Evolutionary conservation across 2,329 filamentous ascomycete genomes (phyloP).

Genomic region (Periconia sp.): DNA sequence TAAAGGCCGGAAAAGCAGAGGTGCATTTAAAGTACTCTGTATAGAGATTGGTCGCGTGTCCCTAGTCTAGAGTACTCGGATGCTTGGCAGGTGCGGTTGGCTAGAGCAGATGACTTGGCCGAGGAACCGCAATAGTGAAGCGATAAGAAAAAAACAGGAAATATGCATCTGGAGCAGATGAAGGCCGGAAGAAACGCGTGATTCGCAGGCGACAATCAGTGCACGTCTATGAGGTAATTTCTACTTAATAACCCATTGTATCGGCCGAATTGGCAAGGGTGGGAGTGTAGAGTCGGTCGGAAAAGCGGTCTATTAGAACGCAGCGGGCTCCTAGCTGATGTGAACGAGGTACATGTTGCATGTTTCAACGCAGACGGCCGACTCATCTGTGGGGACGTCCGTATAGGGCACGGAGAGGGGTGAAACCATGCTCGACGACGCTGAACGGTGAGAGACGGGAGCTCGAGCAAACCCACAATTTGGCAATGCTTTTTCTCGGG

Average conservation of each 20-base stretch:
- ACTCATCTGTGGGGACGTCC: slow-evolving; percentile 2
- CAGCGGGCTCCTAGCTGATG: neutral
- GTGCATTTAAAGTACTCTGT: slow-evolving; percentile 7
- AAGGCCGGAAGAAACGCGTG: neutral
- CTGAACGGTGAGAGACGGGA: slow-evolving; percentile 20
- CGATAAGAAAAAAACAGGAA: too few relatives aligned
- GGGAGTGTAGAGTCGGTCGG: too few relatives aligned
- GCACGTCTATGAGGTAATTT: neutral
- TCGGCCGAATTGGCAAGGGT: too few relatives aligned
- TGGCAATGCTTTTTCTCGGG: slow-evolving; percentile 23
- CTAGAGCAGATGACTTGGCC: neutral
- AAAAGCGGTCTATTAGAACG: too few relatives aligned
- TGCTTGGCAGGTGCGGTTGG: slow-evolving; percentile 3
- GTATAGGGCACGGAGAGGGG: slow-evolving; percentile 4
- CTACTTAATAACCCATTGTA: neutral
- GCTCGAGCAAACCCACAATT: slow-evolving; percentile 8
- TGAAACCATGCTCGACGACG: slow-evolving; percentile 1
- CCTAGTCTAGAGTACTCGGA: neutral
- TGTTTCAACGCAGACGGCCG: slow-evolving; percentile 7
- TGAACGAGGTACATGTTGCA: slow-evolving; percentile 10
- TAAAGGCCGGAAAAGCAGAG: too few relatives aligned
- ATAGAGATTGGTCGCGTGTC: neutral
- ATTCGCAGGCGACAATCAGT: neutral
- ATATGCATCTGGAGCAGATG: too few relatives aligned
- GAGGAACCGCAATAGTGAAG: too few relatives aligned